These are phyloP conservation scores for Candida sphagnicola DNA, from an alignment of 805 yeast genomes.

Conservation along the genomic window DNA sequence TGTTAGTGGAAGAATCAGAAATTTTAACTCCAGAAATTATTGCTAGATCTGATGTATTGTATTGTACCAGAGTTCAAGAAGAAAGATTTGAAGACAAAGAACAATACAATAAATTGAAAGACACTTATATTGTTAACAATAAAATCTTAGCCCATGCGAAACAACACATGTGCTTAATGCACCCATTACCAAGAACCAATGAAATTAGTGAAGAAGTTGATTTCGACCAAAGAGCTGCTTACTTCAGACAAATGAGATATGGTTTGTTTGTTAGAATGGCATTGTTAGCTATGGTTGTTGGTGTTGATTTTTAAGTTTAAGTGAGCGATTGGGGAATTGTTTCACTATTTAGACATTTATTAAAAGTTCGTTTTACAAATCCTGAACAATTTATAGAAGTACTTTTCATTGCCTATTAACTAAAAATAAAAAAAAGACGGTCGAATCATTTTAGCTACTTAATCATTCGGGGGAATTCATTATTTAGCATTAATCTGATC, in stretches of 20 bases:
- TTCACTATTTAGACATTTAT: not conserved
- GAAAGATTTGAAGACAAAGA: conserved; percentile 80
- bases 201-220: conserved; percentile 98
- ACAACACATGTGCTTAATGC: conserved; percentile 98
- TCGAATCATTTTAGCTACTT: not conserved
- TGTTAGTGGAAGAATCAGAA: conserved; percentile 71
- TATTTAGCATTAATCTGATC: conserved; percentile 1
- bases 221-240: conserved; percentile 98
- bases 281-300: conserved; percentile 93
- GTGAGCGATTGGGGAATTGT: conserved; percentile 8
- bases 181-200: conserved; percentile 95
- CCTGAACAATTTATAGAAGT: conserved; percentile 2
- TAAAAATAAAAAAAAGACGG: not conserved
- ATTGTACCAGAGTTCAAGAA: conserved; percentile 97
- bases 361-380: not conserved
- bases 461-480: conserved; percentile 6
- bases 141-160: conserved; percentile 87
- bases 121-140: conserved; percentile 89
- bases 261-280: conserved; percentile 99
- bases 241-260: conserved; percentile 99
- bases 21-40: conserved; percentile 80
- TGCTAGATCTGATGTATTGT: conserved; percentile 87
- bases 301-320: conserved; percentile 68
- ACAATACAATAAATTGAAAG: conserved; percentile 85
- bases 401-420: not conserved